Base-by-base conservation (phyloP, 768 basidiomycete species). In the Tricholoma matsutake region DNA sequence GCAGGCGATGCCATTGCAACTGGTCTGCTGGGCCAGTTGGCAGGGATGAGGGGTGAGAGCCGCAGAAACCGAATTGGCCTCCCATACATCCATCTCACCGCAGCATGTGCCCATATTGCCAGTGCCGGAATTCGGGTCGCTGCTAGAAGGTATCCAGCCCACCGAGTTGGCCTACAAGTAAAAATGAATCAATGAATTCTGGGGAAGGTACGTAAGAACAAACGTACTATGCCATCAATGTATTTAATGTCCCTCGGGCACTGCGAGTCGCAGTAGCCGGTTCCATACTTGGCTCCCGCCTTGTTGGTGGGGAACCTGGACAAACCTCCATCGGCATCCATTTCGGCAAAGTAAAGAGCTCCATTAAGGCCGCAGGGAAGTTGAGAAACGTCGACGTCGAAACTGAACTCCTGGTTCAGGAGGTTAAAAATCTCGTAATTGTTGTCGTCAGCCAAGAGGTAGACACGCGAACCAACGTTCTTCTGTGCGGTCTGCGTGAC, bases 221-320 rank as follows among this genome's bases (percentile, higher is more conserved):
- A 25, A 67, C 76, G 58, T 58, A 82, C 83, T 74, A 74, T 67
- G 65, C 85, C 85, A 70, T 83, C 78, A 70, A 86, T 84, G 72
- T 85, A 85, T 70, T 85, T 85, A 72, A 85, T 76, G 66, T 84
- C 84, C 41, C 75, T 73, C n/a, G 84, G 85, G 73, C 85, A 86
- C 72, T 86, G 84, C 11, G 84, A 78, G 70, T 86, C 85, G 70
- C 85, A 85, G 73, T 86, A 86, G 11, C 85, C 85, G 11, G 83
- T 84, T 49, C 84, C 83, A 72, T 80, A 86, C 71, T 81, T 72
- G 54, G 76, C 72, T n/a, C 78, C 77, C 8, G 84, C 83, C 76
- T 82, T 82, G 80, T 86, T 86, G 67, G 63, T 72, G 37, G 82
- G 66, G 74, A 72, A 81, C 63, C 76, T 72, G 59, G 75, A 61